Evolutionary conservation across 495 filamentous ascomycete species (phyloP).

Genomic region (Pseudoneurospora amorphoporcata): DNA sequence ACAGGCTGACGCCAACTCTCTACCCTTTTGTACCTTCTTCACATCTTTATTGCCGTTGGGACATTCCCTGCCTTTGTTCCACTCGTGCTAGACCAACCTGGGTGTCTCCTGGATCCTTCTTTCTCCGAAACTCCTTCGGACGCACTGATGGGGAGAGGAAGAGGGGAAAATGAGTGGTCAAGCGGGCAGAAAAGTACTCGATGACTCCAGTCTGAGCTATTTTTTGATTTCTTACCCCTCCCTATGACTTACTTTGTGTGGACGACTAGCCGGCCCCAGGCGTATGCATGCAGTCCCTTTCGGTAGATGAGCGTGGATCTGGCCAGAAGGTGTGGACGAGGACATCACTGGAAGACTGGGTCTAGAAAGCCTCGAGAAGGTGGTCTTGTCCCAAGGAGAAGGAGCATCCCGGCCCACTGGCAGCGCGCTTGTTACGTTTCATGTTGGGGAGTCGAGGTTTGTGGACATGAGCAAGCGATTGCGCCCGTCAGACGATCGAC

Average conservation of each 20-base stretch:
- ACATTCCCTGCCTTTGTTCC: constrained; percentile 2
- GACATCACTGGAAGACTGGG: constrained; percentile 1
- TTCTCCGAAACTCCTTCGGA: constrained; percentile 5
- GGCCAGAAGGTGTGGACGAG: constrained; percentile 1
- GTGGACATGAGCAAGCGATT: constrained; percentile 10
- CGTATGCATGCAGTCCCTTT: constrained; percentile 14
- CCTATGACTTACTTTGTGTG: constrained; percentile 9
- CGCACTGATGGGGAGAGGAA: background rate
- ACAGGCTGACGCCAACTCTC: constrained; percentile 16
- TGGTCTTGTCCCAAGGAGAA: constrained; percentile 1
- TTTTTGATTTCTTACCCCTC: constrained; percentile 2
- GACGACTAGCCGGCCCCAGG: constrained; percentile 8
- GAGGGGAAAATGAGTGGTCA: background rate
- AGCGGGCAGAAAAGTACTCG: background rate
- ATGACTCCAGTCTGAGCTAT: background rate
- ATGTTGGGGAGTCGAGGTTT: constrained; percentile 12
- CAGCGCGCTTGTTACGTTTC: constrained; percentile 28
- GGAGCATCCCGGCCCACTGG: background rate
- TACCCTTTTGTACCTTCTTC: constrained; percentile 10
- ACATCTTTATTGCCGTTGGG: constrained; percentile 15
- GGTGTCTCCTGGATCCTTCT: constrained; percentile 8
- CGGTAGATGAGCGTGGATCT: constrained; percentile 8
- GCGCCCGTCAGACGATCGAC: background rate
- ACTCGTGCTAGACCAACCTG: constrained; percentile 6
- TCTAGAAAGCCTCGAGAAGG: background rate